Evolutionary conservation across 2,329 filamentous ascomycete species (phyloP).

Genomic region (Colletotrichum siamense): DNA sequence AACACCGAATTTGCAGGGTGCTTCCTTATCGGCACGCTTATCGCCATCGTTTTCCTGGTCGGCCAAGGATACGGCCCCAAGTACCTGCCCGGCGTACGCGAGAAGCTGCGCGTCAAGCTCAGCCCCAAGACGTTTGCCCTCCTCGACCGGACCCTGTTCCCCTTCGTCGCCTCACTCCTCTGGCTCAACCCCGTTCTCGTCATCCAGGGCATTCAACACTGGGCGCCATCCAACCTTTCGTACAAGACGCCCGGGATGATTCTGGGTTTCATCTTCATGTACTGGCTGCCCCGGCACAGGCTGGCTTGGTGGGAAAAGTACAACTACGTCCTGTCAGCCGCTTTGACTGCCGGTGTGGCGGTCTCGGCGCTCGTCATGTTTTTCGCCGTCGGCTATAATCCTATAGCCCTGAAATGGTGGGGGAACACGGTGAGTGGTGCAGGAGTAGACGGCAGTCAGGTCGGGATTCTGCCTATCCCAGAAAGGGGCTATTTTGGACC

Average conservation of each 20-base stretch:
- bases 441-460: constrained; percentile 27
- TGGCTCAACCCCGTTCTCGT: constrained; percentile 47
- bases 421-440: constrained; percentile 37
- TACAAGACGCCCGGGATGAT: constrained; percentile 49
- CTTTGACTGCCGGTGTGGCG: constrained; percentile 46
- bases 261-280: constrained; percentile 48
- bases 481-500: constrained; percentile 32
- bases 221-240: constrained; percentile 46
- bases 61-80: constrained; percentile 37
- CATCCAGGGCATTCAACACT: constrained; percentile 47
- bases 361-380: constrained; percentile 47
- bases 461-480: constrained; percentile 26
- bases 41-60: constrained; percentile 41
- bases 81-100: constrained; percentile 38
- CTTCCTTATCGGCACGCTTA: constrained; percentile 43
- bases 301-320: constrained; percentile 53
- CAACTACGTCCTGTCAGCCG: constrained; percentile 50
- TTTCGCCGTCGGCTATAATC: constrained; percentile 46
- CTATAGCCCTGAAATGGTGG: constrained; percentile 46
- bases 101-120: constrained; percentile 34
- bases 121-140: constrained; percentile 33
- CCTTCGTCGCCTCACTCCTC: constrained; percentile 40
- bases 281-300: constrained; percentile 41
- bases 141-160: constrained; percentile 42
- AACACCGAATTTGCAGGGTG: constrained; percentile 30